Base-by-base conservation (phyloP, 495 filamentous ascomycete genomes). In the Podospora australis region DNA sequence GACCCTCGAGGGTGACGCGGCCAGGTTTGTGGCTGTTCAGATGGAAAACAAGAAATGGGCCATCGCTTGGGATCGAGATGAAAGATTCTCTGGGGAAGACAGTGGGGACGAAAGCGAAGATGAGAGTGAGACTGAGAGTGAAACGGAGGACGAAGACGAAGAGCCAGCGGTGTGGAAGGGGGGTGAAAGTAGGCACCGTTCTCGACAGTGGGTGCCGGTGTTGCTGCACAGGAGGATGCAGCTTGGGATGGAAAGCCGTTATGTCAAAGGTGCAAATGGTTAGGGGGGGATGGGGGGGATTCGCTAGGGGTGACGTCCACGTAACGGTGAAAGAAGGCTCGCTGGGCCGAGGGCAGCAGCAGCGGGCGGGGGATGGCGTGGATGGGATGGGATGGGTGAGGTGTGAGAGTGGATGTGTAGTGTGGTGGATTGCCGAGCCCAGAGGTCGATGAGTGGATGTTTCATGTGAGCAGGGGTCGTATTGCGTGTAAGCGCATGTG, bases 1-100 rank as follows among this genome's bases (percentile, higher is more conserved):
- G 43, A 76, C 65, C 8, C 71, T 82, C 26, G 70, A 79, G 55
- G 70, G 65, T 4, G 54, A 60, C 39, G 56, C 55, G 32, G 40
- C 52, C 16, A 44, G 53, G 32, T 75, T 75, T 48, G 65, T 71
- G 20, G 71, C 70, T 10, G 66, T 71, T 11, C 57, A 71, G 52
- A 54, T 52, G 28, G 69, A 70, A 34, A 65, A 72, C 45, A 60
- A 61, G 44, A 68, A 66, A 10, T 75, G 72, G 72, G 66, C 64
- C 28, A 55, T 75, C 35, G 63, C 68, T 26, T 73, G 64, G 53
- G 69, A 74, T 49, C 60, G 57, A 38, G 60, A 71, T 32, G 67
- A 62, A 4, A 49, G 26, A 8, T 56, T 64, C 56, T 64, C 40
- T 32, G 55, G 6, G 58, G 55, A 29, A 9, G 40, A 43, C 10